Percentiles rank a stretch among this genome's conserved stretches.
phyloP scores from a whole-genome alignment of 805 yeast genomes.

The Millerozyma miso region DNA sequence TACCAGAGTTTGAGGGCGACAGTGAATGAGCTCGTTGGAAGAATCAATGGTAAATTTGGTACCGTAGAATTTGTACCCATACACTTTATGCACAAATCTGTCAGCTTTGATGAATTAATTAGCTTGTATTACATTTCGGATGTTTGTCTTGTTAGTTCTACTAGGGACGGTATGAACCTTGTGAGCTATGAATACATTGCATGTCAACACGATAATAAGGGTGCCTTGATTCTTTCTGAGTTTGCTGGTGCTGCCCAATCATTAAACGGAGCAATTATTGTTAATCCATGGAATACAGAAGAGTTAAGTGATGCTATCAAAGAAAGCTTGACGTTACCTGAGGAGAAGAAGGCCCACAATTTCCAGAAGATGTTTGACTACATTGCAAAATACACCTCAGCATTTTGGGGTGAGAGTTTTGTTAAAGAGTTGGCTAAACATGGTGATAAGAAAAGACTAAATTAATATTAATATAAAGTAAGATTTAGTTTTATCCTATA shows the following conservation, averaged over 20 bases:
- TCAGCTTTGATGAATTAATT: conserved; percentile 87
- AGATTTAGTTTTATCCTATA: not conserved
- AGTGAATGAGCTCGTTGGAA: conserved; percentile 93
- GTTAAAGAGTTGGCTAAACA: conserved; percentile 71
- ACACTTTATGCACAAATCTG: conserved; percentile 90
- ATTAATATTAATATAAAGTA: not conserved
- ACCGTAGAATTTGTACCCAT: conserved; percentile 97
- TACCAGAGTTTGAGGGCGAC: conserved; percentile 90
- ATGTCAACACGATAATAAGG: conserved; percentile 82
- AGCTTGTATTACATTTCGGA: conserved; percentile 83
- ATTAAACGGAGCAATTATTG: conserved; percentile 86
- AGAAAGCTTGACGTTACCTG: conserved; percentile 81
- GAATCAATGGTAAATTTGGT: conserved; percentile 95
- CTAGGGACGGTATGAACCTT: conserved; percentile 98
- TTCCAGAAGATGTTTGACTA: conserved; percentile 82
- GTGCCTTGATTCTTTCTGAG: conserved; percentile 84
- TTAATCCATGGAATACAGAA: conserved; percentile 98
- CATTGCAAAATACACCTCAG: conserved; percentile 89
- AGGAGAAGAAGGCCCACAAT: conserved; percentile 73
- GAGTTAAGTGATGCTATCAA: conserved; percentile 82
- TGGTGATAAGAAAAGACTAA: conserved; percentile 3
- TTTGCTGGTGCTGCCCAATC: conserved; percentile 99
- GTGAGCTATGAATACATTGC: conserved; percentile 96
- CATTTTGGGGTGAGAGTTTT: conserved; percentile 95
- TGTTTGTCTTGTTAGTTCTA: conserved; percentile 87